Percentiles rank a stretch among this genome's conserved stretches.
These are phyloP conservation scores for Candida tropicalis DNA, from an alignment of 1,139 yeast genomes.

Conservation along the genomic window DNA sequence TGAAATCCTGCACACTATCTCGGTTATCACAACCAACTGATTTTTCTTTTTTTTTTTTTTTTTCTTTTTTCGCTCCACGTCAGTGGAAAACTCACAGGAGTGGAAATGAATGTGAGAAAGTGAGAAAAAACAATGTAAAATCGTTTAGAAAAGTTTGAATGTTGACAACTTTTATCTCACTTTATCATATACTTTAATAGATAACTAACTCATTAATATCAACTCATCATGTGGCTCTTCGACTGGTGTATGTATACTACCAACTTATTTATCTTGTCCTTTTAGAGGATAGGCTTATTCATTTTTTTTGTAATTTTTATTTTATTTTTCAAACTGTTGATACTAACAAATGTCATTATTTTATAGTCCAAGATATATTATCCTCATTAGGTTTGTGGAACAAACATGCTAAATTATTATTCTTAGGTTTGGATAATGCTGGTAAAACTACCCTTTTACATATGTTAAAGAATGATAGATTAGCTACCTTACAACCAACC, in stretches of 20 bases:
- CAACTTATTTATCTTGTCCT: neutral
- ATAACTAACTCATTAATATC: neutral
- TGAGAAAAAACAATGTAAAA: neutral
- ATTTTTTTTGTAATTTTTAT: too few relatives aligned
- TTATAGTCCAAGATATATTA: slow-evolving; percentile 80
- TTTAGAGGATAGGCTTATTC: neutral
- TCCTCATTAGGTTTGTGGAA: slow-evolving; percentile 96
- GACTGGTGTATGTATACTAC: slow-evolving; percentile 50
- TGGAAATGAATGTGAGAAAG: neutral
- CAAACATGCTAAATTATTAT: slow-evolving; percentile 94
- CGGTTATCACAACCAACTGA: neutral
- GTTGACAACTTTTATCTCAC: neutral
- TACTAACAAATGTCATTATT: slow-evolving; percentile 23
- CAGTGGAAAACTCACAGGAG: neutral
- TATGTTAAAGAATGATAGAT: slow-evolving; percentile 96
- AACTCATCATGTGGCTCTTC: slow-evolving; percentile 38
- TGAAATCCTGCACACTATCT: neutral
- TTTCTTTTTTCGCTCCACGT: slow-evolving; percentile 1
- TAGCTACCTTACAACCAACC: slow-evolving; percentile 97
- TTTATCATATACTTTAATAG: neutral
- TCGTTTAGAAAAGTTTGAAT: neutral
- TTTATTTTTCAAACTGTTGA: too few relatives aligned
- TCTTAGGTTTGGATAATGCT: slow-evolving; percentile 96
- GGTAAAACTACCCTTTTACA: slow-evolving; percentile 97
- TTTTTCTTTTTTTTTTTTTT: neutral